These are phyloP conservation scores for Carpinus fangiana DNA, from an alignment of 306 rosid species.

Conservation along the genomic window DNA sequence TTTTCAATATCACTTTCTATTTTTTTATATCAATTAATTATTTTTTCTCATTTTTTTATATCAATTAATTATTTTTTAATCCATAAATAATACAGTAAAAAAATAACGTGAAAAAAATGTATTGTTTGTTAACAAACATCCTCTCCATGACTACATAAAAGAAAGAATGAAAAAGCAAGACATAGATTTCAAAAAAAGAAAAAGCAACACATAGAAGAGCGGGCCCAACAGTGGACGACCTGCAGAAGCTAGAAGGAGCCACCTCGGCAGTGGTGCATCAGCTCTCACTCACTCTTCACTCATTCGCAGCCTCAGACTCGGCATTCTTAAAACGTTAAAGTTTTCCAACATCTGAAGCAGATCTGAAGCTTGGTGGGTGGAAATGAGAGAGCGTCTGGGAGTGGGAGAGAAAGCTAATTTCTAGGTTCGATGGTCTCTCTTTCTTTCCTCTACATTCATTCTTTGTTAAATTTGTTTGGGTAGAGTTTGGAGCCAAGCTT, in stretches of 20 bases:
- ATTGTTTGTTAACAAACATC: too few species aligned
- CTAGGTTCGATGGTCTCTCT: background rate
- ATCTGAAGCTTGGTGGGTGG: background rate
- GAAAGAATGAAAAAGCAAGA: too few species aligned
- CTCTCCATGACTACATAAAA: too few species aligned
- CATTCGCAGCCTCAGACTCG: background rate
- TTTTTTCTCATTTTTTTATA: too few species aligned
- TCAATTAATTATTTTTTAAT: too few species aligned
- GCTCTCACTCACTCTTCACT: background rate
- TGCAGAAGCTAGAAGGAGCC: background rate
- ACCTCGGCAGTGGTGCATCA: background rate
- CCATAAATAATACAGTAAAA: too few species aligned
- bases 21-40: too few species aligned
- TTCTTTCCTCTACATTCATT: constrained; percentile 3
- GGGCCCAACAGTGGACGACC: background rate
- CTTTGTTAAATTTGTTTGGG: background rate
- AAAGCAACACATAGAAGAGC: background rate
- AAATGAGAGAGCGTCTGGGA: background rate
- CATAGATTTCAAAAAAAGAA: too few species aligned
- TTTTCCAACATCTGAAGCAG: background rate
- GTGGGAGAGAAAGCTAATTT: background rate
- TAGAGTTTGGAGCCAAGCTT: too few species aligned
- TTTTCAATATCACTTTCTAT: too few species aligned
- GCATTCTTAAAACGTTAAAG: too few species aligned
- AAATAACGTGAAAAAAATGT: too few species aligned